Base-by-base conservation (phyloP, 345 rosid species). In the Dipteronia dyeriana region DNA sequence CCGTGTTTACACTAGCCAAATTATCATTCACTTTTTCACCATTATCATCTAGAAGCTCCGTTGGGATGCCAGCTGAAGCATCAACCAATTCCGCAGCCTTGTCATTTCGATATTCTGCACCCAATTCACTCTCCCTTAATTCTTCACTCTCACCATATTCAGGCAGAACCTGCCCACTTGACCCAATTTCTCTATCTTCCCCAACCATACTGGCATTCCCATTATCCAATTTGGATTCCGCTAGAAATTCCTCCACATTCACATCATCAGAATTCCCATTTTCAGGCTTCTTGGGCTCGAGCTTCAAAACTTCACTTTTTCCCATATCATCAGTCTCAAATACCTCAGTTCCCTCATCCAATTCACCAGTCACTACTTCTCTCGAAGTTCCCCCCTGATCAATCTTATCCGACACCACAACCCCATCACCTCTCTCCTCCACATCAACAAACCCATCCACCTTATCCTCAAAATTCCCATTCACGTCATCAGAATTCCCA, bases 351-450 rank as follows among this genome's bases (percentile, higher is more conserved):
- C 41, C 88, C 65, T 78, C 86, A 72, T 75, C 79, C 41, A 74
- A 19, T 68, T 69, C 80, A 26, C 54, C 59, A 70, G 43, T 57
- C 39, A 9, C 76, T 49, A 7, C 63, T 23, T 56, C 83, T 75
- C 43, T 41, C 67, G 0, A 4, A 53, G 88, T 88, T 78, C 90
- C 87, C 61, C 88, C 91, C 70, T 88, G 82, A 20, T 79, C 86
- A 71, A 82, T 81, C 73, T 70, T 80, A 72, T 85, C 90, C 25
- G 60, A 56, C n/a, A 65, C 75, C 45, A 51, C 85, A 80, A 51
- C 77, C 59, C 73, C 76, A 47, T 39, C 47, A 38, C 68, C 72
- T 51, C 81, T 41, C 38, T 4, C 38, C 53, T 86, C 91, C 70
- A 86, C 71, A 51, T 53, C 73, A 31, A 49, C 76, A 31, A 20